Evolutionary conservation across 768 basidiomycete species (phyloP), one percentile per base, ranked within the genome.

Genomic region (Amanita muscaria): DNA sequence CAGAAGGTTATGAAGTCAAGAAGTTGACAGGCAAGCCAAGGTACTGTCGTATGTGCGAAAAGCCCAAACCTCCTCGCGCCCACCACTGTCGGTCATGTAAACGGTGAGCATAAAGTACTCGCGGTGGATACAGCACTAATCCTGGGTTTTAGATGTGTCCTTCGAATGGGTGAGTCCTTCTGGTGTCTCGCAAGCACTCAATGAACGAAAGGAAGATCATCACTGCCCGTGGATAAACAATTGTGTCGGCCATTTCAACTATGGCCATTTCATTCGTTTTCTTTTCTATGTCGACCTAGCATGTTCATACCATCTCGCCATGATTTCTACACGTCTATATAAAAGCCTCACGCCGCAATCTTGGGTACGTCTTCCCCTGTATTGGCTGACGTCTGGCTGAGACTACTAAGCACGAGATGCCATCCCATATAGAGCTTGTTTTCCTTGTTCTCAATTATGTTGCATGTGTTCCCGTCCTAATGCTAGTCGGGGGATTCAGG

Each of bases 151-250:
- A 87, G 84, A 58, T 91, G 87, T 62, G 74, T 94, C 27, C 75
- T 96, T 44, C 81, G 88, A 37, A 94, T 96, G 89, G 89, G 89
- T 83, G 59, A 51, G 76, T 49, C 19, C 14, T 35, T 18, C 34
- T 15, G 22, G 11, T 27, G 10, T 31, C 38, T 32, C 42, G 44
- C 48, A 57, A 19, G 49, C 19, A 29, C 44, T 16, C 25, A 35
- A 29, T 51, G 32, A 14, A 49, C 16, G 21, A 23, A 23, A 18
- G n/a, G 21, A 46, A 89, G 88, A 91, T 59, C 88, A 91, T 55
- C 88, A 91, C 56, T 90, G 88, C 59, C 89, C 88, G 5, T 93
- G 88, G 90, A 79, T 91, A 24, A 83, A 90, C 60, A 97, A 92
- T 54, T 94, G 93, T 56, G 85, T 99, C 50, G 96, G 96, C 1